A percentile compares a stretch with the other conserved stretches of the same genome.
Conservation (phyloP, 495 filamentous ascomycete genomes). For the Xylaria cubensis region DNA sequence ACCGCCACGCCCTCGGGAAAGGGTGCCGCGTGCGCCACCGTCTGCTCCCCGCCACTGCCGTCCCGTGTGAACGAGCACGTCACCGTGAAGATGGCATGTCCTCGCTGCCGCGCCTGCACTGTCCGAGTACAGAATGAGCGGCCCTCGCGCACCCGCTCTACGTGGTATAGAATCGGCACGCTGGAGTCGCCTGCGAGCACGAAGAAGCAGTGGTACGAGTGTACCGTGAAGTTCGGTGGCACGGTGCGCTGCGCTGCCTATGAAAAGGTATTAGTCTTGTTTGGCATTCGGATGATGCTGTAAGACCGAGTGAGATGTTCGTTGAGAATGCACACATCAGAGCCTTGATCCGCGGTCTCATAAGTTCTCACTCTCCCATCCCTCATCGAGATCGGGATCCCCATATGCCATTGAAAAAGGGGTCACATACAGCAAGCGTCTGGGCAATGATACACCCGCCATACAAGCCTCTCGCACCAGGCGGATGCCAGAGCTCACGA, state of each 20-base stretch:
- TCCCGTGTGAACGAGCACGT: constrained; percentile 86
- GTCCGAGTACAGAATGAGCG: constrained; percentile 90
- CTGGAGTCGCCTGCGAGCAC: constrained; percentile 85
- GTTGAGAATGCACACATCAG: background rate
- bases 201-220: constrained; percentile 99
- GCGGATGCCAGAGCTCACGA: constrained; percentile 86
- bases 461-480: constrained; percentile 89
- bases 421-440: constrained; percentile 64
- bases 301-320: background rate
- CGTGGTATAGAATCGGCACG: constrained; percentile 87
- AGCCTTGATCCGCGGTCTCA: background rate
- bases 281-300: background rate
- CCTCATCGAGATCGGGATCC: background rate
- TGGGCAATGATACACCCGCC: constrained; percentile 94
- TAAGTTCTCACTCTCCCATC: background rate
- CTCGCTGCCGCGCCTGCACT: constrained; percentile 89
- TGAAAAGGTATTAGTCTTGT: constrained; percentile 12
- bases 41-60: constrained; percentile 64
- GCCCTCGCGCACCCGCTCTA: constrained; percentile 91
- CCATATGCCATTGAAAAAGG: background rate
- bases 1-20: constrained; percentile 58
- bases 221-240: constrained; percentile 76
- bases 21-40: constrained; percentile 64
- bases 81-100: constrained; percentile 92
- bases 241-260: constrained; percentile 85